Conservation (phyloP, 2,329 filamentous ascomycete genomes). For the Aspergillus pseudoterreus region DNA sequence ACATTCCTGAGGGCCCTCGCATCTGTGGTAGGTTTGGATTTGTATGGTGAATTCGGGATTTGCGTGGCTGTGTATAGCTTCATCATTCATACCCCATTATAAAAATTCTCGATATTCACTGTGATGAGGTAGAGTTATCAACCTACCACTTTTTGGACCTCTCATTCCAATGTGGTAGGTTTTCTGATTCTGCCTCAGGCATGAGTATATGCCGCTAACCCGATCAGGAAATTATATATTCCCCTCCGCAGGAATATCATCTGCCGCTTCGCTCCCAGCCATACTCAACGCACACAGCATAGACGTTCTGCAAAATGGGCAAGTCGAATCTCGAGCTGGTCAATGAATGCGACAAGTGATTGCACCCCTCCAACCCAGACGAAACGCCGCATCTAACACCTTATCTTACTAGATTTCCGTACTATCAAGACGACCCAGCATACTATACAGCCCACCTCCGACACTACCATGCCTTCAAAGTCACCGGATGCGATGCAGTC, state of each 20-base stretch:
- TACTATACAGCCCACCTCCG: conserved; percentile 53
- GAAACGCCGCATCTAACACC: conserved; percentile 9
- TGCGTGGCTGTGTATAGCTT: too few species aligned
- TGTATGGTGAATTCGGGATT: not conserved
- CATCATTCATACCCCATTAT: too few species aligned
- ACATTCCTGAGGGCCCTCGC: not conserved
- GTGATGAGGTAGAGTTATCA: too few species aligned
- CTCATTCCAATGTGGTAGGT: not conserved
- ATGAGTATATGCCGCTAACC: not conserved
- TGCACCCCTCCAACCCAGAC: not conserved
- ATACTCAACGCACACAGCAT: not conserved
- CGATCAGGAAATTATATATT: not conserved
- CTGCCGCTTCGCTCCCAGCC: not conserved
- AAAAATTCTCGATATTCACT: too few species aligned
- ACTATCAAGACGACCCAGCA: conserved; percentile 59
- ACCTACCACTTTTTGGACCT: too few species aligned
- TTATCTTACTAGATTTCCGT: conserved; percentile 65
- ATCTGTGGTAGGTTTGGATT: not conserved
- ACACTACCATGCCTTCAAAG: conserved; percentile 63
- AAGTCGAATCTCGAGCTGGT: conserved; percentile 54
- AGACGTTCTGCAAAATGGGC: conserved; percentile 20
- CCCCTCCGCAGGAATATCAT: not conserved
- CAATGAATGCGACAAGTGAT: conserved; percentile 54
- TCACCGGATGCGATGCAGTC: conserved; percentile 60
- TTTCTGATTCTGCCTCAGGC: not conserved